Evolutionary conservation across 2,329 filamentous ascomycete species (phyloP), one percentile per base, ranked within the genome.

Genomic region (Exophiala mesophila): DNA sequence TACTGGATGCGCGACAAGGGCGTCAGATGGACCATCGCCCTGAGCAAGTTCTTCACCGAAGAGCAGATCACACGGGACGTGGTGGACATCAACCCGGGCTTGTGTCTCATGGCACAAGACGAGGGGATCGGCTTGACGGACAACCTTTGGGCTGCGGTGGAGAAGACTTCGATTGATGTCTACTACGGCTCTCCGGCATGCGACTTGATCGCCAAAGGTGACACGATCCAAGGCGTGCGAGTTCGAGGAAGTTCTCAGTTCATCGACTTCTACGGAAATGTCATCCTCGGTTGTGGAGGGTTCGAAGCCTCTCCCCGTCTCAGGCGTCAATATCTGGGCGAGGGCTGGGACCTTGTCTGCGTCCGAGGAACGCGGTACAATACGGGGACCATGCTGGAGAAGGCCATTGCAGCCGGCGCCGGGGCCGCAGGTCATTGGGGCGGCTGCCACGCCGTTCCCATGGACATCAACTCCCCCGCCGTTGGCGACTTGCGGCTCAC

Each of bases 301-400:
- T 83, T 83, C 53, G 77, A 83, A 59, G 70, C 78, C 9, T 80
- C 74, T 39, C 65, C 78, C 0, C 64, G 68, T 3, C 67, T 82
- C 66, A 68, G 78, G 7, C 61, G 66, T 5, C 70, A 77, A 46
- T 73, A 68, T 53, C 63, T 77, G 3, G 78, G 79, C 0, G 72
- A 74, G 0, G 71, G 70, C 0, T 84, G 80, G 80, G 78, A 83
- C 46, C 57, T 74, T n/a, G 79, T 79, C 1, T 60, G 67, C 16
- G 79, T 83, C 0, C 70, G 80, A 23, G 80, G 80, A 4, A 82
- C 78, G 1, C 78, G 76, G 1, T 80, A 76, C 57, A 84, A 83
- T 49, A 78, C 73, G 0, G 80, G 80, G 2, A 76, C 78, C 28
- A 65, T 69, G n/a, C 66, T 83, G 1, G 60, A 70, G 9, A 69